Percentiles rank a stretch among this genome's conserved stretches.
Conservation (phyloP, 2,329 filamentous ascomycete species). For the Didymella keratinophila region DNA sequence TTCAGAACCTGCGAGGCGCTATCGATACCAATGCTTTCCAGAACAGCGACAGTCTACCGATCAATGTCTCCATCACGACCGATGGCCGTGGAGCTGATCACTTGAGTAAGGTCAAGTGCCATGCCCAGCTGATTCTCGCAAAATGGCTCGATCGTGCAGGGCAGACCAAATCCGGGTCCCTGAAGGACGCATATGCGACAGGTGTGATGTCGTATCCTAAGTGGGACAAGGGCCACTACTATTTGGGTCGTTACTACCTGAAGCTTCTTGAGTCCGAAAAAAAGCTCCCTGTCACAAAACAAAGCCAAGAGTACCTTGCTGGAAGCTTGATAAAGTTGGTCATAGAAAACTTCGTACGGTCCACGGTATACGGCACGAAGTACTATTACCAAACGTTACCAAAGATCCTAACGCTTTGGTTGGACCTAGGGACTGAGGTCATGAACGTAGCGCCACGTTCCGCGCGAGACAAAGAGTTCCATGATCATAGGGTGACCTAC, state of each 20-base stretch:
- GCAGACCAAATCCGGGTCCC: slow-evolving; percentile 82
- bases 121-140: slow-evolving; percentile 86
- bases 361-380: slow-evolving; percentile 87
- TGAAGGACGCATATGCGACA: slow-evolving; percentile 77
- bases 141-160: slow-evolving; percentile 98
- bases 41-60: slow-evolving; percentile 49
- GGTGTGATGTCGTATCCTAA: slow-evolving; percentile 73
- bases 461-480: slow-evolving; percentile 41
- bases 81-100: slow-evolving; percentile 48
- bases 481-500: slow-evolving; percentile 39
- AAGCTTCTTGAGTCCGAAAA: slow-evolving; percentile 93
- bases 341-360: slow-evolving; percentile 91
- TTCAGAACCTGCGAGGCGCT: slow-evolving; percentile 86
- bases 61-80: slow-evolving; percentile 49
- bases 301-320: slow-evolving; percentile 65
- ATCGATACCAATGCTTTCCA: slow-evolving; percentile 83
- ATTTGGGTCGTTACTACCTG: slow-evolving; percentile 95
- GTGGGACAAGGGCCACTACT: slow-evolving; percentile 98
- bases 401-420: slow-evolving; percentile 89
- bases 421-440: slow-evolving; percentile 83
- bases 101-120: slow-evolving; percentile 70
- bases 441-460: slow-evolving; percentile 43
- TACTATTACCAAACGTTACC: slow-evolving; percentile 96
- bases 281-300: slow-evolving; percentile 75
- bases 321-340: slow-evolving; percentile 89